A percentile compares a stretch with the other conserved stretches of the same genome.
phyloP scores from a whole-genome alignment of 1,139 yeast genomes.

The Nakaseomyces glabratus region DNA sequence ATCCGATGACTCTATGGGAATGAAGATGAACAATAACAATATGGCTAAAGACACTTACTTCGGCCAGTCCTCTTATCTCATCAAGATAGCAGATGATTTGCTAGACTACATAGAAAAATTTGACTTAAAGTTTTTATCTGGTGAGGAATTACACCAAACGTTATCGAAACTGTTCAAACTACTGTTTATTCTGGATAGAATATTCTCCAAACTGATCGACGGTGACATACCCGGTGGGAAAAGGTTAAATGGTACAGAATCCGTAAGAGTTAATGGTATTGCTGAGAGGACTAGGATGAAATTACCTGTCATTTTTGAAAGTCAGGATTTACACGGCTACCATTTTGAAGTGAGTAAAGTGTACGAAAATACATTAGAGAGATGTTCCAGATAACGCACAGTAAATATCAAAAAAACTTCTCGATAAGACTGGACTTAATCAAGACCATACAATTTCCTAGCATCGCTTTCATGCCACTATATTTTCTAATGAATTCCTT shows the following conservation, averaged over 20 bases:
- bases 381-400: too few relatives aligned
- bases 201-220: slow-evolving; percentile 36
- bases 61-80: slow-evolving; percentile 54
- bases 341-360: slow-evolving; percentile 32
- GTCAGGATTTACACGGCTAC: slow-evolving; percentile 29
- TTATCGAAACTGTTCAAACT: slow-evolving; percentile 34
- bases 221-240: slow-evolving; percentile 30
- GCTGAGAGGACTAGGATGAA: slow-evolving; percentile 39
- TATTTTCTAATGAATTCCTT: too few relatives aligned
- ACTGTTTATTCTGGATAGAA: slow-evolving; percentile 38
- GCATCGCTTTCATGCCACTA: too few relatives aligned
- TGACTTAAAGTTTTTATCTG: slow-evolving; percentile 21
- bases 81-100: slow-evolving; percentile 56
- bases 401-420: too few relatives aligned
- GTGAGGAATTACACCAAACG: slow-evolving; percentile 16
- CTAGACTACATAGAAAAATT: slow-evolving; percentile 52
- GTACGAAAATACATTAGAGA: slow-evolving; percentile 30
- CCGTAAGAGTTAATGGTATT: slow-evolving; percentile 41
- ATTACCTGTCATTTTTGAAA: slow-evolving; percentile 29
- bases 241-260: slow-evolving; percentile 37
- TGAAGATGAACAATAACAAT: slow-evolving; percentile 16
- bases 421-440: not conserved
- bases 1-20: slow-evolving; percentile 7
- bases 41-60: slow-evolving; percentile 27
- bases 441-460: too few relatives aligned